Percentiles rank a stretch among this genome's conserved stretches.
Evolutionary conservation across 75 land plant species (phyloP).

Genomic region (Adiantum capillusveneris): DNA sequence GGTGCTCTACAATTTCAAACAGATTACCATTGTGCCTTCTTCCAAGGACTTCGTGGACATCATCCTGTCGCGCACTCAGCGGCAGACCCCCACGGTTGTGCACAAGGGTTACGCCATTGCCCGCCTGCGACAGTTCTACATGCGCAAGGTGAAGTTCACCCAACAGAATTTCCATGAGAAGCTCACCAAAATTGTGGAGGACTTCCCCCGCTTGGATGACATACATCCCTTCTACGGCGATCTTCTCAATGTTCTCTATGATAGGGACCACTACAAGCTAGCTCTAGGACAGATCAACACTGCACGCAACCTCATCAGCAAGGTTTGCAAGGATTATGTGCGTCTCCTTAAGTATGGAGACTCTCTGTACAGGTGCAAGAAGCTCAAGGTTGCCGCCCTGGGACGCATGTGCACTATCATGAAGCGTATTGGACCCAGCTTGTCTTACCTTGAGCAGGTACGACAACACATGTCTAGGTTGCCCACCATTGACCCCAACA

Average conservation of each 20-base stretch:
- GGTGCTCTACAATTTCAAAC: slow-evolving; percentile 90
- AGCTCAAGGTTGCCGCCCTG: slow-evolving; percentile 82
- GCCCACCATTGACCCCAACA: slow-evolving; percentile 87
- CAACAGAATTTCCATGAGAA: slow-evolving; percentile 82
- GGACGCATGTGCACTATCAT: slow-evolving; percentile 91
- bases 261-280: slow-evolving; percentile 93
- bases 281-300: slow-evolving; percentile 91
- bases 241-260: slow-evolving; percentile 75
- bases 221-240: slow-evolving; percentile 93
- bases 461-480: slow-evolving; percentile 93
- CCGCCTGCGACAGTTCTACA: slow-evolving; percentile 87
- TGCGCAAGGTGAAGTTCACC: slow-evolving; percentile 89
- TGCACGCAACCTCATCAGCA: slow-evolving; percentile 73
- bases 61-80: slow-evolving; percentile 85
- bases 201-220: slow-evolving; percentile 81
- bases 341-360: slow-evolving; percentile 87
- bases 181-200: slow-evolving; percentile 77
- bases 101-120: slow-evolving; percentile 90
- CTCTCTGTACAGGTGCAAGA: slow-evolving; percentile 84
- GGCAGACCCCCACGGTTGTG: slow-evolving; percentile 91
- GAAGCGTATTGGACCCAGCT: slow-evolving; percentile 76
- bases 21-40: slow-evolving; percentile 82
- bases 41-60: slow-evolving; percentile 92
- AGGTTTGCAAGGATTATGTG: slow-evolving; percentile 76
- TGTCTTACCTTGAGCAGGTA: slow-evolving; percentile 85